Conservation (phyloP, 1,284 basidiomycete species). For the Pyrrhoderma lamaoense region DNA sequence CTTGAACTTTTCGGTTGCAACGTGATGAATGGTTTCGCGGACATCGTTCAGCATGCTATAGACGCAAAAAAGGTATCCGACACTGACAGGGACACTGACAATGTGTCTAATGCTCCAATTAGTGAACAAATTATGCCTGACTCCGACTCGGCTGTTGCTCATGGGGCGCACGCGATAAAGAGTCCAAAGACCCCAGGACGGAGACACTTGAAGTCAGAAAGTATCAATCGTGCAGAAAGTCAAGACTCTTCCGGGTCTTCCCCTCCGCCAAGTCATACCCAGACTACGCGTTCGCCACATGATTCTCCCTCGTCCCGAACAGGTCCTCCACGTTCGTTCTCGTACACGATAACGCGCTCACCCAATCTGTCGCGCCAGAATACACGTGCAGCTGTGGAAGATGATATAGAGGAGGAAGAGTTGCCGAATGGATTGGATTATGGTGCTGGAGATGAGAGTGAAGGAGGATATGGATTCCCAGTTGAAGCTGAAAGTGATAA, state of each 20-base stretch:
- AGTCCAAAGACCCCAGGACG: background rate
- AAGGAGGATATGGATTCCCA: background rate
- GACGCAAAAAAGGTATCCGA: background rate
- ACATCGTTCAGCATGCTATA: slow-evolving; percentile 9
- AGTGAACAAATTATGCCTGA: background rate
- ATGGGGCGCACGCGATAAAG: background rate
- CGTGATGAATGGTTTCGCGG: slow-evolving; percentile 1
- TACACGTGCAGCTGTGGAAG: slow-evolving; percentile 13
- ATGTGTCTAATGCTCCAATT: background rate
- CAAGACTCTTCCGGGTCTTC: background rate
- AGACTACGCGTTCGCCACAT: slow-evolving; percentile 21
- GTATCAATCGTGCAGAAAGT: background rate
- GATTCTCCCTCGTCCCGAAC: slow-evolving; percentile 59
- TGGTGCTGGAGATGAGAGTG: background rate
- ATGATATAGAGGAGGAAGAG: slow-evolving; percentile 1
- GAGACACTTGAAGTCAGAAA: background rate
- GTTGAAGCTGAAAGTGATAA: background rate
- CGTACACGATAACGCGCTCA: slow-evolving; percentile 46
- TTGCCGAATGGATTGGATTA: background rate
- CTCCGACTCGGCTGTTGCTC: background rate
- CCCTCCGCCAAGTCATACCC: background rate
- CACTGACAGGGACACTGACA: background rate
- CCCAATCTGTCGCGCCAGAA: slow-evolving; percentile 30
- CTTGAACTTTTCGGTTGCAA: no score
- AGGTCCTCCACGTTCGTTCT: slow-evolving; percentile 67